Evolutionary conservation across 2,329 filamentous ascomycete species (phyloP).

Genomic region (Xylaria sp.): DNA sequence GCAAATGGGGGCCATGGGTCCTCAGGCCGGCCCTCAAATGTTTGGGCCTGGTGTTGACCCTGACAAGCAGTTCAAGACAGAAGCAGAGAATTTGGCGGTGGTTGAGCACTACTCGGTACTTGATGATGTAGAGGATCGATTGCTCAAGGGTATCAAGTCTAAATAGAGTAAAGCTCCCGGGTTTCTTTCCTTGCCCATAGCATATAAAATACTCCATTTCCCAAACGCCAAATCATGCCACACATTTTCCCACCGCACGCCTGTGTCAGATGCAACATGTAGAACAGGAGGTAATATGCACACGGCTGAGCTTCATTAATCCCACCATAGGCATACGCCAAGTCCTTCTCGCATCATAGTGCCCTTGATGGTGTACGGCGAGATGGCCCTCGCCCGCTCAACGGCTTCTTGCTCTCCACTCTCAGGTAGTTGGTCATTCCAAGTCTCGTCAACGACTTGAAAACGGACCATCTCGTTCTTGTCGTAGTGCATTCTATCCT

Average conservation of each 20-base stretch:
- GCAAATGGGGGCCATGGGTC: conserved; percentile 81
- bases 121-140: conserved; percentile 85
- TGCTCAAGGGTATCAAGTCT: conserved; percentile 69
- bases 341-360: conserved; percentile 72
- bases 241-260: conserved; percentile 2
- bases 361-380: conserved; percentile 76
- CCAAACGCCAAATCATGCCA: conserved; percentile 36
- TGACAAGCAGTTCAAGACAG: conserved; percentile 91
- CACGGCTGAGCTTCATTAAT: conserved; percentile 46
- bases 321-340: conserved; percentile 74
- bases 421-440: conserved; percentile 86
- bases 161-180: conserved; percentile 43
- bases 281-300: conserved; percentile 6
- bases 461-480: conserved; percentile 89
- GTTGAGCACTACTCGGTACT: conserved; percentile 93
- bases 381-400: conserved; percentile 65
- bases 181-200: conserved; percentile 16
- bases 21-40: conserved; percentile 72
- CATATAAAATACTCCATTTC: conserved; percentile 32
- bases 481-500: conserved; percentile 84
- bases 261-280: conserved; percentile 32
- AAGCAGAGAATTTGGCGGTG: conserved; percentile 96
- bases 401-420: conserved; percentile 70
- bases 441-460: conserved; percentile 86
- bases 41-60: conserved; percentile 94